These are phyloP conservation scores for Apophysomyces trapeziformis DNA, from an alignment of 371 early-diverging fungal genomes.

Conservation along the genomic window DNA sequence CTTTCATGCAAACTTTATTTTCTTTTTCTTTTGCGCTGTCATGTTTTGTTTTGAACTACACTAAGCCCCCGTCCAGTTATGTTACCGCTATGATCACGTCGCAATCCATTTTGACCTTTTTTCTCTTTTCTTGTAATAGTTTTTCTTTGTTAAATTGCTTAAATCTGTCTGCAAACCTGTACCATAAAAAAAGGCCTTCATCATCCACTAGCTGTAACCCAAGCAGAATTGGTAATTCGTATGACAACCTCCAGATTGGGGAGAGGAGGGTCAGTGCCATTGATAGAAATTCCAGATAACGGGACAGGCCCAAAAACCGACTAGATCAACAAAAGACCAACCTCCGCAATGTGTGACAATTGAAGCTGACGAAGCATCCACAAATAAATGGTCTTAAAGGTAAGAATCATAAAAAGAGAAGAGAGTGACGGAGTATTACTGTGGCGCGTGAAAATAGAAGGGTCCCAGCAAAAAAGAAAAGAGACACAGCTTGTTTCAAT, in stretches of 20 bases:
- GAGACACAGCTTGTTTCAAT: not conserved
- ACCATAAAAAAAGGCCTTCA: not conserved
- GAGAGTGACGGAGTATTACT: not conserved
- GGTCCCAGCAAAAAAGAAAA: not conserved
- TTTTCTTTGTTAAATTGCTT: not conserved
- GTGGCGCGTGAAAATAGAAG: not conserved
- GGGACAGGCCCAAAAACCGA: not conserved
- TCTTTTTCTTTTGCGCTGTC: not conserved
- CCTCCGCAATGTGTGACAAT: not conserved
- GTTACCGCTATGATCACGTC: constrained; percentile 2
- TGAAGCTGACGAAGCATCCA: not conserved
- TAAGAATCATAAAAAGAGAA: not conserved
- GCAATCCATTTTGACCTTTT: not conserved
- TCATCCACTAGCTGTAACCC: not conserved
- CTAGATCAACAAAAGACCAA: not conserved
- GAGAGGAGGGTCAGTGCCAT: no score
- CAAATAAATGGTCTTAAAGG: not conserved
- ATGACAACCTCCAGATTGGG: no score
- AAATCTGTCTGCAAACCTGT: not conserved
- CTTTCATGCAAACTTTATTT: constrained; percentile 3
- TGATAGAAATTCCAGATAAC: constrained; percentile 6
- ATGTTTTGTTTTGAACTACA: not conserved
- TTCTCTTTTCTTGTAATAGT: constrained; percentile 2
- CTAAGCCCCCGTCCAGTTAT: constrained; percentile 6
- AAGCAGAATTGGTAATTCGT: no score